Percentiles rank a stretch among this genome's conserved stretches.
phyloP scores from a whole-genome alignment of 495 filamentous ascomycete genomes.

The Ramalina peruviana region DNA sequence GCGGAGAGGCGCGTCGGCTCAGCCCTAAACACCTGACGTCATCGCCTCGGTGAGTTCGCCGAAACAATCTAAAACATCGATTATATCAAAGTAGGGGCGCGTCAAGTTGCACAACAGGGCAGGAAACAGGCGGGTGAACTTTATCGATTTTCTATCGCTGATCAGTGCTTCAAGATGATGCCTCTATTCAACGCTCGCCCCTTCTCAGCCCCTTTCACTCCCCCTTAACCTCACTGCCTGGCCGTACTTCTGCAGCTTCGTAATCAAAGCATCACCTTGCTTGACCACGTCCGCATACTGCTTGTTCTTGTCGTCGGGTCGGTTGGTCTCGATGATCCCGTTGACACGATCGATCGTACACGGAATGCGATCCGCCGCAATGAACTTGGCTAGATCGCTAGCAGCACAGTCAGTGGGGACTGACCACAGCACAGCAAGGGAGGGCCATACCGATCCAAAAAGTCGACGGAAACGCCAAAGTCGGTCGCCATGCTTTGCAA shows the following conservation, averaged over 20 bases:
- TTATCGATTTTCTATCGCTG: too few relatives aligned
- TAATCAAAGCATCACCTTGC: conserved; percentile 92
- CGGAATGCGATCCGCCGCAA: conserved; percentile 81
- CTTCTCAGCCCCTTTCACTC: conserved; percentile 59
- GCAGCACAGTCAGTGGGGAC: neutral
- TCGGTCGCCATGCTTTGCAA: conserved; percentile 89
- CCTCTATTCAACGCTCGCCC: too few relatives aligned
- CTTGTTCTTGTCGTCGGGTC: conserved; percentile 97
- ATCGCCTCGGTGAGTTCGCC: too few relatives aligned
- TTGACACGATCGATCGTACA: conserved; percentile 97
- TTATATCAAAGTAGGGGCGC: too few relatives aligned
- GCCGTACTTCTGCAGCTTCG: conserved; percentile 97
- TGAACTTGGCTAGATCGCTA: conserved; percentile 92
- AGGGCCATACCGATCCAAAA: conserved; percentile 63
- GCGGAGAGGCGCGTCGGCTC: too few relatives aligned
- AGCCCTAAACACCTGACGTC: too few relatives aligned
- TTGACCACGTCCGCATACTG: conserved; percentile 95
- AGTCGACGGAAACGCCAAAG: conserved; percentile 93
- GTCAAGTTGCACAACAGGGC: too few relatives aligned
- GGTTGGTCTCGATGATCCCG: conserved; percentile 93
- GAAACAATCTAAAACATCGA: too few relatives aligned
- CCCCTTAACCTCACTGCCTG: conserved; percentile 88
- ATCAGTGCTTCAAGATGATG: too few relatives aligned
- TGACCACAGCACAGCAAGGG: neutral
- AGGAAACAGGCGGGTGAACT: too few relatives aligned